A percentile compares a stretch with the other conserved stretches of the same genome.
Evolutionary conservation across 805 yeast species (phyloP).

Genomic region (Candida quercuum): DNA sequence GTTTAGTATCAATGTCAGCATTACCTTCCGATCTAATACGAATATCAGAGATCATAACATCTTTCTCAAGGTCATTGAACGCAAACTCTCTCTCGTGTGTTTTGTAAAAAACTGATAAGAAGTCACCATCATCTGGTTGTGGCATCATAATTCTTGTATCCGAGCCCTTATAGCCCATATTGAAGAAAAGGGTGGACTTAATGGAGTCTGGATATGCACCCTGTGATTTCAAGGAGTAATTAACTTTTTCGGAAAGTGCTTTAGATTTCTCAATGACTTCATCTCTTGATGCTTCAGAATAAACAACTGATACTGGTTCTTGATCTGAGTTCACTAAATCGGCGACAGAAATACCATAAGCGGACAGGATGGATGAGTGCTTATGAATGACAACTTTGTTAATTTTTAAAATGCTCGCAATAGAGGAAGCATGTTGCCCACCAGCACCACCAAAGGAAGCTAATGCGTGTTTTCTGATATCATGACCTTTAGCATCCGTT

Average conservation of each 20-base stretch:
- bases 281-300: constrained; percentile 19
- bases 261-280: constrained; percentile 6
- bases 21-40: constrained; percentile 29
- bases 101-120: constrained; percentile 22
- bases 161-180: constrained; percentile 42
- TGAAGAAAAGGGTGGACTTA: constrained; percentile 25
- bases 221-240: constrained; percentile 14
- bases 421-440: constrained; percentile 40
- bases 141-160: constrained; percentile 38
- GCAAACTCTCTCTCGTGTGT: constrained; percentile 32
- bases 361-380: constrained; percentile 42
- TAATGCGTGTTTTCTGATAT: constrained; percentile 35
- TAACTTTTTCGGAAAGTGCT: not conserved
- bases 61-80: constrained; percentile 29
- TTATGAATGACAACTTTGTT: constrained; percentile 37
- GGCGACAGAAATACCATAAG: constrained; percentile 41
- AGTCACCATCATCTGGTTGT: constrained; percentile 20
- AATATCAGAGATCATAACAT: constrained; percentile 29
- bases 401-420: constrained; percentile 37
- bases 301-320: constrained; percentile 22
- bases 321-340: constrained; percentile 26
- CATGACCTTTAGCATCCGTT: constrained; percentile 41
- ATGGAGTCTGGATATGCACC: constrained; percentile 23
- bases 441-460: constrained; percentile 49
- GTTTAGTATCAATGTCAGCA: constrained; percentile 13